These are phyloP conservation scores for Didymella pomorum DNA, from an alignment of 2,329 filamentous ascomycete species.

Conservation along the genomic window DNA sequence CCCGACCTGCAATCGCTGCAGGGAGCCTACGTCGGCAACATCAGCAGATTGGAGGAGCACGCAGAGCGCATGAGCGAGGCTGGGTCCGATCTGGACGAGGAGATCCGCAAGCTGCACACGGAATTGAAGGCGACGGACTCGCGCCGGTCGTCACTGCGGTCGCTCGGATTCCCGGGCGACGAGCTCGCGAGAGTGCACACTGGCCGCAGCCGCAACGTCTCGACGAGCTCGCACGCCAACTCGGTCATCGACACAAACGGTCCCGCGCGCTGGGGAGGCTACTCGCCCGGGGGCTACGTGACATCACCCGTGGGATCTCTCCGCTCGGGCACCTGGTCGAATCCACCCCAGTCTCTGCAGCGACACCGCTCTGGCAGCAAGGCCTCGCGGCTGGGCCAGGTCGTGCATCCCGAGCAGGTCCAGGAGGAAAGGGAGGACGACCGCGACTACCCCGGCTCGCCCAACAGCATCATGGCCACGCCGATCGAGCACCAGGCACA, in stretches of 20 bases:
- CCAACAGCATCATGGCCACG: constrained; percentile 12
- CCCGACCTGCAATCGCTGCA: constrained; percentile 70
- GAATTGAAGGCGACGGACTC: constrained; percentile 76
- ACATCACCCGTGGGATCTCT: constrained; percentile 72
- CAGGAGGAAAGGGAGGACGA: constrained; percentile 26
- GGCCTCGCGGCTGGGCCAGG: constrained; percentile 52
- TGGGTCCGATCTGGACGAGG: constrained; percentile 76
- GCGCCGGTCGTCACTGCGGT: constrained; percentile 68
- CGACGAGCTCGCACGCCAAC: constrained; percentile 55
- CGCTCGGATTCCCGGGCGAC: constrained; percentile 53
- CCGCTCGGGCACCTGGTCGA: constrained; percentile 57
- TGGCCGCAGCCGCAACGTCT: constrained; percentile 51
- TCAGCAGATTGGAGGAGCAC: constrained; percentile 76
- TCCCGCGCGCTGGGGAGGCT: constrained; percentile 72
- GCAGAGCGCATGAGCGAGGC: constrained; percentile 77
- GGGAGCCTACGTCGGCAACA: constrained; percentile 70
- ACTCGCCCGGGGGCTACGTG: constrained; percentile 72
- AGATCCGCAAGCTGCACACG: constrained; percentile 75
- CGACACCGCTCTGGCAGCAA: constrained; percentile 52
- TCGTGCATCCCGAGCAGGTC: constrained; percentile 49
- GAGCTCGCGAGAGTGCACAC: constrained; percentile 38
- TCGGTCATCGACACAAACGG: constrained; percentile 77
- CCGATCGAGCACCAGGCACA: constrained; percentile 17
- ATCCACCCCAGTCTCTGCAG: constrained; percentile 41
- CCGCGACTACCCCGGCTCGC: constrained; percentile 27